Conservation (phyloP, 305 asterid species). For the Nicotiana rustica region DNA sequence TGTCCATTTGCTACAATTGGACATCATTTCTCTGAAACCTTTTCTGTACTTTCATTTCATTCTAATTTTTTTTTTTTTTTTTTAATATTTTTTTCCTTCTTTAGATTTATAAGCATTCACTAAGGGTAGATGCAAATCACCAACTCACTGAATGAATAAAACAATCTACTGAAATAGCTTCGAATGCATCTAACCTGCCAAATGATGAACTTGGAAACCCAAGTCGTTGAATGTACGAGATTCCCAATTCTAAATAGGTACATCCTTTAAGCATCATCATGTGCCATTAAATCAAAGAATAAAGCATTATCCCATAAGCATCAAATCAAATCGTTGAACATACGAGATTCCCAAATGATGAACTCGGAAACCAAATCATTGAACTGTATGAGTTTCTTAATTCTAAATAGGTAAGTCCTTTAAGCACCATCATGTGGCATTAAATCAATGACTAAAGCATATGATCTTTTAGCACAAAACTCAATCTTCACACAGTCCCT, state of each 20-base stretch:
- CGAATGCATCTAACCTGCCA: background rate
- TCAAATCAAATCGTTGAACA: no score
- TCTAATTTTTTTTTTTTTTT: background rate
- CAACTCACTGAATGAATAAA: background rate
- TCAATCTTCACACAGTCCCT: background rate
- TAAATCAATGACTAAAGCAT: background rate
- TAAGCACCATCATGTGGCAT: background rate
- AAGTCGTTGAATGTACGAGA: background rate
- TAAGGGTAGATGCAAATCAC: background rate
- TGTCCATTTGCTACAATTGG: background rate
- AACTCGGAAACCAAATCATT: background rate
- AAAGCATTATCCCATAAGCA: background rate
- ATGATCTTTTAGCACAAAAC: background rate
- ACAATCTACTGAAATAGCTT: background rate
- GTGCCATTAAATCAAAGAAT: background rate
- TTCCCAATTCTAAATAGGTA: background rate
- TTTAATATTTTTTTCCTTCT: background rate
- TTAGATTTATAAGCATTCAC: constrained; percentile 6
- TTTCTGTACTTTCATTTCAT: background rate
- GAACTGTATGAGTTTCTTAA: background rate
- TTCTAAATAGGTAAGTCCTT: background rate
- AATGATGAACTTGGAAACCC: background rate
- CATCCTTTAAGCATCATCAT: background rate
- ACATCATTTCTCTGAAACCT: background rate
- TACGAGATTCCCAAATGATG: background rate